These are phyloP conservation scores for Metschnikowia orientalis DNA, from an alignment of 805 yeast genomes.

Conservation along the genomic window DNA sequence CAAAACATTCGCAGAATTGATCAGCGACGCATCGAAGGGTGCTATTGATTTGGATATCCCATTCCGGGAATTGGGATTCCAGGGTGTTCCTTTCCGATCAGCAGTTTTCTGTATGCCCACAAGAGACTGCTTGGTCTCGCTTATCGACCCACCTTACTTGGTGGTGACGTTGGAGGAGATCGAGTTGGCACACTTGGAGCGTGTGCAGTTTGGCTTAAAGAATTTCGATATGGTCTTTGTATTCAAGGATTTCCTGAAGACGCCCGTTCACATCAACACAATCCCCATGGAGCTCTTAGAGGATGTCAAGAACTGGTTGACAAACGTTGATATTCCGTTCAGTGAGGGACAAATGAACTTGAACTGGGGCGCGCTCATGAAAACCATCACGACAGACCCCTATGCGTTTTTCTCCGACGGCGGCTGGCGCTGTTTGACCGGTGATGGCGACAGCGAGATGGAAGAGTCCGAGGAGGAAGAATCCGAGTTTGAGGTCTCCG, in stretches of 20 bases:
- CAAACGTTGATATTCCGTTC: conserved; percentile 94
- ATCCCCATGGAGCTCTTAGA: conserved; percentile 91
- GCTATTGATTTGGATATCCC: conserved; percentile 87
- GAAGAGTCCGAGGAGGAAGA: conserved; percentile 66
- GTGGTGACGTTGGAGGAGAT: conserved; percentile 89
- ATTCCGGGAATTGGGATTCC: conserved; percentile 92
- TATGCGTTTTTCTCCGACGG: conserved; percentile 90
- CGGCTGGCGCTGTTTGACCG: conserved; percentile 93
- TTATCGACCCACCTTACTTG: conserved; percentile 91
- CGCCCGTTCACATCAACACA: conserved; percentile 90
- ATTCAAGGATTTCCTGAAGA: conserved; percentile 81
- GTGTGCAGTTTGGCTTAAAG: conserved; percentile 95
- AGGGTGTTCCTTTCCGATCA: conserved; percentile 94
- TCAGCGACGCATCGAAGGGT: conserved; percentile 84
- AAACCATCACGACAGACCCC: conserved; percentile 87
- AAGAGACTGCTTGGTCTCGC: conserved; percentile 90
- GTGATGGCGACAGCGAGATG: conserved; percentile 72
- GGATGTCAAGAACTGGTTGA: conserved; percentile 91
- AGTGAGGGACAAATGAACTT: conserved; percentile 93
- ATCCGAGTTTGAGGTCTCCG: conserved; percentile 61
- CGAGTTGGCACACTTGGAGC: conserved; percentile 91
- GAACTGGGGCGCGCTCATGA: conserved; percentile 95
- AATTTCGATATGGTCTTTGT: conserved; percentile 97
- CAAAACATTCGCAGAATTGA: conserved; percentile 80
- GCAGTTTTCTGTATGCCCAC: conserved; percentile 95